Base-by-base conservation (phyloP, 2,329 filamentous ascomycete species). In the Tolypocladium nubicola region DNA sequence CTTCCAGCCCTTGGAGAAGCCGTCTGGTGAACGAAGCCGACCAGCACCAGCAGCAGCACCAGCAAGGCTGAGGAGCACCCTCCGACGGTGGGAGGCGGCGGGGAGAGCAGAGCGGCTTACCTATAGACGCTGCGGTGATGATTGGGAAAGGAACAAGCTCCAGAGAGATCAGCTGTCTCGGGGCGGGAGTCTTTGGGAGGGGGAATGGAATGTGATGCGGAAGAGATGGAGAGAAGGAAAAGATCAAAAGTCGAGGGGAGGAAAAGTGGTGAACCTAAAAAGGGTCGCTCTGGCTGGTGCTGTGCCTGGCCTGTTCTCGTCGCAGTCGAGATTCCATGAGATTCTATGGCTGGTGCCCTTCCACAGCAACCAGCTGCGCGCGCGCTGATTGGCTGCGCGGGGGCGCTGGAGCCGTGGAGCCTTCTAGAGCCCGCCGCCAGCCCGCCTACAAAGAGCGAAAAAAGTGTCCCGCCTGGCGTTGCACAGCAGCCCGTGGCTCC, bases 321-420 rank as follows among this genome's bases (percentile, higher is more conserved):
- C 47, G 47, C 47, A 21, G 63, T 66, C 67, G 70, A 69, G 72
- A 71, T 76, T 76, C 73, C 73, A 76, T 76, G 70, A 64, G 73
- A 75, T 76, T 76, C 73, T 69, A 76, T 69, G 72, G 68, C 64
- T 67, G 60, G 59, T 61, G 59, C 61, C 64, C 61, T 64, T 64
- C 63, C 64, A 61, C 61, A 58, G 63, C 65, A 65, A 63, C 63
- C 39, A 54, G 33, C 10, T 26, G 39, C 49, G 49, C 52, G 49
- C 21, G 26, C 60, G 54, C 59, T 69, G 66, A 68, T 69, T 69
- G 67, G 62, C 55, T 58, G 59, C 58, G 49, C 41, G 54, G 9
- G 38, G 53, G 47, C 58, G 56, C 61, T 55, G 55, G 33, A 45
- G 57, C 30, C 21, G 56, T 65, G 62, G 66, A 68, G 62, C 60